Evolutionary conservation across 441 rosid species (phyloP).

Genomic region (Arabidopsis hybrid): DNA sequence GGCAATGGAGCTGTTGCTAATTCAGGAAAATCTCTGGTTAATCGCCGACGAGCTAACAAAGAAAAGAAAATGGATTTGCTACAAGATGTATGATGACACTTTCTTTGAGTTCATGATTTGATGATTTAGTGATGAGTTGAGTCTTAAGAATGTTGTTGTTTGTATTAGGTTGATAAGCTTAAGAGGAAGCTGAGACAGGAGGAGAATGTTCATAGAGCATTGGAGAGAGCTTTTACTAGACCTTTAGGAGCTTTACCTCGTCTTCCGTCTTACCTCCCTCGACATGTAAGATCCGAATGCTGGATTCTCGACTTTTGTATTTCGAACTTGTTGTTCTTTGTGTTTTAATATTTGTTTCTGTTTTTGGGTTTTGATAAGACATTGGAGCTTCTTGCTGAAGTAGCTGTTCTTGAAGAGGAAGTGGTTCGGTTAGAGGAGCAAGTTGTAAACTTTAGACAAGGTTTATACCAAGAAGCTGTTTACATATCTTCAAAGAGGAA

Average conservation of each 20-base stretch:
- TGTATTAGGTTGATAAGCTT: constrained; percentile 83
- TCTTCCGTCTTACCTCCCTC: constrained; percentile 88
- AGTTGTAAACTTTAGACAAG: constrained; percentile 86
- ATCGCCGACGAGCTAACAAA: constrained; percentile 65
- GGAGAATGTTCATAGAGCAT: constrained; percentile 93
- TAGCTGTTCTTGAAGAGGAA: constrained; percentile 94
- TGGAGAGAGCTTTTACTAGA: constrained; percentile 92
- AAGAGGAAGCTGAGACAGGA: constrained; percentile 92
- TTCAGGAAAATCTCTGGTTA: constrained; percentile 56
- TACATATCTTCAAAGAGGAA: constrained; percentile 72
- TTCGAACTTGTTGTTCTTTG: background rate
- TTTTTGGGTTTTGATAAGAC: constrained; percentile 54
- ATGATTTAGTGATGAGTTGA: constrained; percentile 1
- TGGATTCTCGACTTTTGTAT: background rate
- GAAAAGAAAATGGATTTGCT: constrained; percentile 81
- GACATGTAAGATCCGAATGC: constrained; percentile 58
- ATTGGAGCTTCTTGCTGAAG: constrained; percentile 93
- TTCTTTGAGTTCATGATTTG: constrained; percentile 7
- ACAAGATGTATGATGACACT: constrained; percentile 69
- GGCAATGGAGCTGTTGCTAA: constrained; percentile 48
- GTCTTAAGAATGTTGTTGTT: constrained; percentile 4
- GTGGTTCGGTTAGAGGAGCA: constrained; percentile 92
- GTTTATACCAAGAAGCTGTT: constrained; percentile 85
- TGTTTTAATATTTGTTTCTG: constrained; percentile 15
- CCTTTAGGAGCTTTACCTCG: constrained; percentile 97